These are phyloP conservation scores for Yamadazyma dushanensis DNA, from an alignment of 1,139 yeast species.

Conservation along the genomic window DNA sequence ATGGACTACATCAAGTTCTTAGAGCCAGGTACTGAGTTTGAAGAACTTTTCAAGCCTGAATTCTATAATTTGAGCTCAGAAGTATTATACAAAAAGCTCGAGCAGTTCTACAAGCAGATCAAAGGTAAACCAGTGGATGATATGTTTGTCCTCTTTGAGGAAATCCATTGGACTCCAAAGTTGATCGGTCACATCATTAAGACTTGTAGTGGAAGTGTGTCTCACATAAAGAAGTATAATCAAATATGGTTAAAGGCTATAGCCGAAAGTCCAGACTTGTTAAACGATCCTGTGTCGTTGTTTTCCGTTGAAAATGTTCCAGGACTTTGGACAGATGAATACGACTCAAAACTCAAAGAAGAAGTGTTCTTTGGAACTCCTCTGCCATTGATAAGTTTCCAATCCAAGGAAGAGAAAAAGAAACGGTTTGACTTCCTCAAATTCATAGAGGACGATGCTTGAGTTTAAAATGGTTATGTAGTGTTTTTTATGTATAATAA, in stretches of 20 bases:
- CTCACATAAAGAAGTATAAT: conserved; percentile 15
- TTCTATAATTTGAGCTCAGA: conserved; percentile 12
- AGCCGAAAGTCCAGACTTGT: conserved; percentile 3
- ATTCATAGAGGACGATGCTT: conserved; percentile 3
- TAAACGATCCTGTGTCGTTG: conserved; percentile 9
- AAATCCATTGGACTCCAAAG: conserved; percentile 25
- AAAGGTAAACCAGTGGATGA: conserved; percentile 10
- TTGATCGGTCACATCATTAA: conserved; percentile 31
- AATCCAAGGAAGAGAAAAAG: conserved; percentile 21
- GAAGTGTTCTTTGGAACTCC: conserved; percentile 15
- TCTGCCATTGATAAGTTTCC: conserved; percentile 19
- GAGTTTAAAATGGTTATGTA: neutral
- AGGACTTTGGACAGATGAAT: conserved; percentile 32
- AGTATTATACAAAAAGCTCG: conserved; percentile 5
- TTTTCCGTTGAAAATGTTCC: conserved; percentile 14
- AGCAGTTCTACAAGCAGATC: conserved; percentile 5
- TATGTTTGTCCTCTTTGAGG: conserved; percentile 18
- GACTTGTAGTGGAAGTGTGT: conserved; percentile 24
- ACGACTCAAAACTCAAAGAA: conserved; percentile 22
- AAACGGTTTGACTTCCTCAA: conserved; percentile 25
- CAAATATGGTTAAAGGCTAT: conserved; percentile 9
- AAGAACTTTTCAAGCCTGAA: conserved; percentile 15
- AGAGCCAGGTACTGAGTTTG: conserved; percentile 9
- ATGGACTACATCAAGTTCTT: neutral
- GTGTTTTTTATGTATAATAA: too few relatives aligned